Conservation (phyloP, 2,329 filamentous ascomycete genomes). For the Didymella arachidicola region DNA sequence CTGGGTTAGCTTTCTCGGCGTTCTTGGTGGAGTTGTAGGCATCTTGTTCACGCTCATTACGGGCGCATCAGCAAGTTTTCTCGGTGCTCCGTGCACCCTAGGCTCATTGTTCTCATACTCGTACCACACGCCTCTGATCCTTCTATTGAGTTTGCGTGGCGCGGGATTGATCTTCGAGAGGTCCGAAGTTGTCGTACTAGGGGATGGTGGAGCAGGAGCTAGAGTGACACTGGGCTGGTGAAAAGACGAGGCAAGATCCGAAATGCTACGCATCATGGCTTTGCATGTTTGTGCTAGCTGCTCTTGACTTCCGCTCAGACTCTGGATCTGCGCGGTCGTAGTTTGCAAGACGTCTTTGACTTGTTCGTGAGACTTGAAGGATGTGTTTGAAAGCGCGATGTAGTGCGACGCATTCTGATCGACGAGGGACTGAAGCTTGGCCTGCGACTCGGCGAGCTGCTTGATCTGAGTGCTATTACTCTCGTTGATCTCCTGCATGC, state of each 20-base stretch:
- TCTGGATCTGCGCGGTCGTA: conserved; percentile 40
- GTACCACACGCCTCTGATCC: conserved; percentile 50
- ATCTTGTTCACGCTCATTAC: conserved; percentile 1
- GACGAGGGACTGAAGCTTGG: conserved; percentile 41
- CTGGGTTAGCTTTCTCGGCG: conserved; percentile 14
- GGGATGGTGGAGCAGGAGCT: conserved; percentile 8
- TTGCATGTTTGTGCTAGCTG: conserved; percentile 41
- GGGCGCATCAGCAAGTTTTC: conserved; percentile 16
- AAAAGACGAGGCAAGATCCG: conserved; percentile 31
- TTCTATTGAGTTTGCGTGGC: conserved; percentile 44
- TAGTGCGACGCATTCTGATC: conserved; percentile 48
- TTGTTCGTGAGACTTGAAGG: conserved; percentile 42
- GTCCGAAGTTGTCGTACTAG: conserved; percentile 22
- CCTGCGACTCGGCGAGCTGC: conserved; percentile 41
- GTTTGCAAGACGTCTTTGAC: conserved; percentile 38
- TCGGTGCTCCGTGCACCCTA: conserved; percentile 9
- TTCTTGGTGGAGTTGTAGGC: conserved; percentile 11
- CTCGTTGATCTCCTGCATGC: conserved; percentile 50
- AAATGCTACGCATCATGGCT: conserved; percentile 42
- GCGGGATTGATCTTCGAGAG: conserved; percentile 34
- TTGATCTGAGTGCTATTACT: conserved; percentile 48
- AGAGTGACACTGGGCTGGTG: conserved; percentile 20
- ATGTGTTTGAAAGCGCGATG: conserved; percentile 45
- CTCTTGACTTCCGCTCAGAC: conserved; percentile 38
- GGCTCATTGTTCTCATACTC: conserved; percentile 39